A percentile compares a stretch with the other conserved stretches of the same genome.
These are phyloP conservation scores for Arthrinium puccinioides DNA, from an alignment of 2,329 filamentous ascomycete genomes.

Conservation along the genomic window DNA sequence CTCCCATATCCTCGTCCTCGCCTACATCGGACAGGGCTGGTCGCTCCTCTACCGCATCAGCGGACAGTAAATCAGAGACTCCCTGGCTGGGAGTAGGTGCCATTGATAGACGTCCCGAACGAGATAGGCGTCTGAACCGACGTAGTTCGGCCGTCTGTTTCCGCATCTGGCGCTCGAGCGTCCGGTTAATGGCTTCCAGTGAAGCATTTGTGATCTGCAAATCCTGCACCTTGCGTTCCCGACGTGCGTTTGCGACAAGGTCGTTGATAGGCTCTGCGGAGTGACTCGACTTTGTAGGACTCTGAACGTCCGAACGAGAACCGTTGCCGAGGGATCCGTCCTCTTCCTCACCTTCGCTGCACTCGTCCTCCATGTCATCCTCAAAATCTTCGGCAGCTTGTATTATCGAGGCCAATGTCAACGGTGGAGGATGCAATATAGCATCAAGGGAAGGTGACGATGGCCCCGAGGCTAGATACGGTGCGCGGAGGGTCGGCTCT, in stretches of 20 bases:
- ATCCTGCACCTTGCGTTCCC: slow-evolving; percentile 92
- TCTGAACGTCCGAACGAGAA: slow-evolving; percentile 35
- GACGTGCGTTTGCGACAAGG: slow-evolving; percentile 76
- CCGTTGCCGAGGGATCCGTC: too few relatives aligned
- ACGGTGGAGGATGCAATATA: slow-evolving; percentile 28
- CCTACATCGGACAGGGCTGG: slow-evolving; percentile 43
- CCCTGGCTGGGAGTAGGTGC: slow-evolving; percentile 31
- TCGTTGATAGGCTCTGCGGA: slow-evolving; percentile 61
- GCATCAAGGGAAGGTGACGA: slow-evolving; percentile 24
- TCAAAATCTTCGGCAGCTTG: slow-evolving; percentile 47
- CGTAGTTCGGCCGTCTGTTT: slow-evolving; percentile 87
- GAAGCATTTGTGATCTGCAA: slow-evolving; percentile 96
- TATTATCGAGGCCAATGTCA: slow-evolving; percentile 49
- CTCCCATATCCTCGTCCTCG: slow-evolving; percentile 31
- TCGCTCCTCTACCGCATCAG: slow-evolving; percentile 32
- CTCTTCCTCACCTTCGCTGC: too few relatives aligned
- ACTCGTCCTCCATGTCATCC: slow-evolving; percentile 20
- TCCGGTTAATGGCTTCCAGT: slow-evolving; percentile 88
- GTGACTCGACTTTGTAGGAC: slow-evolving; percentile 49
- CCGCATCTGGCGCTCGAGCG: slow-evolving; percentile 81
- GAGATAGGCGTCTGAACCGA: slow-evolving; percentile 76
- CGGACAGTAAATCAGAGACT: slow-evolving; percentile 33
- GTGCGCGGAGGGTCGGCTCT: slow-evolving; percentile 7
- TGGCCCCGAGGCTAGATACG: slow-evolving; percentile 7
- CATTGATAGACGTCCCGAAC: slow-evolving; percentile 60